Evolutionary conservation across 345 rosid species (phyloP).

Genomic region (Hevea brasiliensis): DNA sequence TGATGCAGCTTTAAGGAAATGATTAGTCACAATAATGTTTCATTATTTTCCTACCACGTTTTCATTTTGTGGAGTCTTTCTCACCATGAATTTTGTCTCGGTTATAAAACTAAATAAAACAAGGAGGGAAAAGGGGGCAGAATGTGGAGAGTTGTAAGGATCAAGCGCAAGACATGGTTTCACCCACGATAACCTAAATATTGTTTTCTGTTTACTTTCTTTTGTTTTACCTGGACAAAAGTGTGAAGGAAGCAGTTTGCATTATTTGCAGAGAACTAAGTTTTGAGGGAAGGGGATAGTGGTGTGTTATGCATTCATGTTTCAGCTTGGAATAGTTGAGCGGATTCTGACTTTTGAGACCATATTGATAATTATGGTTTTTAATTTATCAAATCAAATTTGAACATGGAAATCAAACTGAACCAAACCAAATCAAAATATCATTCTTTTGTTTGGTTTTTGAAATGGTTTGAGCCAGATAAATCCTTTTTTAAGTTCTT

Average conservation of each 20-base stretch:
- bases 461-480: background rate
- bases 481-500: background rate
- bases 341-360: background rate
- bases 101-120: background rate
- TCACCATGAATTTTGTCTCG: background rate
- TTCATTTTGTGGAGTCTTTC: background rate
- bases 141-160: background rate
- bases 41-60: background rate
- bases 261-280: too few relatives aligned
- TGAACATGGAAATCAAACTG: background rate
- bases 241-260: background rate
- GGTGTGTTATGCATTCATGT: background rate
- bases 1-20: background rate
- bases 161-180: background rate
- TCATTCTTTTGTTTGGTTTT: background rate
- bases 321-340: background rate
- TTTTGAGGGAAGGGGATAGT: background rate
- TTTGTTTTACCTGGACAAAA: background rate
- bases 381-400: background rate
- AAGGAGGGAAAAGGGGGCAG: background rate
- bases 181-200: background rate
- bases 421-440: background rate
- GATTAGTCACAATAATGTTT: background rate
- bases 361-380: background rate
- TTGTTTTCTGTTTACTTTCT: background rate